phyloP scores from a whole-genome alignment of 495 filamentous ascomycete species.

The Trichoderma parareesei region DNA sequence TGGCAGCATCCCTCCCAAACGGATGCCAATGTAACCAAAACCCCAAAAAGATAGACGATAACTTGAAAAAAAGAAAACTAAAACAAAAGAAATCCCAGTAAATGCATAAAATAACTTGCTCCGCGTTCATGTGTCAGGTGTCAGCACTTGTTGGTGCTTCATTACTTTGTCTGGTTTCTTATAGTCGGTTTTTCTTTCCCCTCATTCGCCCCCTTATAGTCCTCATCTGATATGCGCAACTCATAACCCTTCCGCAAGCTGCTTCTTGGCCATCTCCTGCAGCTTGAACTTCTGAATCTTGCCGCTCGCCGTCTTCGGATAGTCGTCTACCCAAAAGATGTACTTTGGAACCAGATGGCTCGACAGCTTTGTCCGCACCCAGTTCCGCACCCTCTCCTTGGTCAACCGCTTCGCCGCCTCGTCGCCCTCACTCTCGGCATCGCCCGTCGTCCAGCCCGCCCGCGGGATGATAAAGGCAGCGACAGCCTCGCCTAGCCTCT shows the following conservation, averaged over 20 bases:
- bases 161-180: background rate
- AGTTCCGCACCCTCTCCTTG: conserved; percentile 54
- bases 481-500: conserved; percentile 77
- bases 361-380: conserved; percentile 66
- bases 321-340: conserved; percentile 74
- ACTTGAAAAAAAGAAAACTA: background rate
- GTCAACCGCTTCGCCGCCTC: conserved; percentile 25
- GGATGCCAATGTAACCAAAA: background rate
- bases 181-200: background rate
- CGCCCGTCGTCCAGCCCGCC: conserved; percentile 21
- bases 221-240: too few relatives aligned
- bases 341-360: conserved; percentile 80
- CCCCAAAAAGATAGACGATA: too few relatives aligned
- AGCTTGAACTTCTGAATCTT: conserved; percentile 97
- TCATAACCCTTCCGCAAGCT: conserved; percentile 14
- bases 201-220: background rate
- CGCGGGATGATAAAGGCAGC: conserved; percentile 68
- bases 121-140: too few relatives aligned
- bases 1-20: too few relatives aligned
- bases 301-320: conserved; percentile 90
- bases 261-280: conserved; percentile 42
- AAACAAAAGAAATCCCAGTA: too few relatives aligned
- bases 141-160: background rate
- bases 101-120: background rate
- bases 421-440: conserved; percentile 9